Evolutionary conservation across 139 green algal genomes (phyloP), one percentile per base, ranked within the genome.

Genomic region (Chlorokybus atmophyticus): DNA sequence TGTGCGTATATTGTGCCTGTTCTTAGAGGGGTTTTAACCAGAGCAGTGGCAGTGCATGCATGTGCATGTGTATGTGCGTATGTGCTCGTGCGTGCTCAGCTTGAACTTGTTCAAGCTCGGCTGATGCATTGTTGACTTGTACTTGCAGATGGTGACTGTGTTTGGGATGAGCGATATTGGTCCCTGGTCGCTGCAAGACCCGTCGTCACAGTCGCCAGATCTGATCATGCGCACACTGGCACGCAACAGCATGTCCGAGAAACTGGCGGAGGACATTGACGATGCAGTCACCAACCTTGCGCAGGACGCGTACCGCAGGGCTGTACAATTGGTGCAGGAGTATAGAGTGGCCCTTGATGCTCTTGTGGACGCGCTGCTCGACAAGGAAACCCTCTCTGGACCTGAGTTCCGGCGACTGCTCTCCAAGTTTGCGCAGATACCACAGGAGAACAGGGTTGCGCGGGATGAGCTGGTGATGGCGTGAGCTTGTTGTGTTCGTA

Each of bases 191-290:
- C 75, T 97, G 63, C 75, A 90, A 77, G 91, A 97, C 77, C 86
- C 82, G 26, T 76, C 49, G 5, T 76, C 82, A 1, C 73, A 83
- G 64, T 73, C 79, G 57, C 79, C 79, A 4, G 88, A 96, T 68
- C 85, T 97, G 75, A 89, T 97, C 71, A 97, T 97, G 90, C 77
- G 90, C 62, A 97, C 97, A 88, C 93, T 98, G 88, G 82, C 86
- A 3, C 73, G 83, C 50, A 98, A 98, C 83, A 81, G 61, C 57
- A 93, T 95, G 80, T 85, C 67, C 50, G 91, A 98, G 82, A 88
- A 83, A 62, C 81, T 98, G 70, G 87, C 94, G 69, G 57, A 75
- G 52, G 77, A 81, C 50, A 98, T 98, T 51, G 91, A 98, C 62
- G 47, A 64, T 10, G 74, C 77, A 17, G 86, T 97, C 5, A 89